These are phyloP conservation scores for Trametes cingulata DNA, from an alignment of 768 basidiomycete genomes.

Conservation along the genomic window DNA sequence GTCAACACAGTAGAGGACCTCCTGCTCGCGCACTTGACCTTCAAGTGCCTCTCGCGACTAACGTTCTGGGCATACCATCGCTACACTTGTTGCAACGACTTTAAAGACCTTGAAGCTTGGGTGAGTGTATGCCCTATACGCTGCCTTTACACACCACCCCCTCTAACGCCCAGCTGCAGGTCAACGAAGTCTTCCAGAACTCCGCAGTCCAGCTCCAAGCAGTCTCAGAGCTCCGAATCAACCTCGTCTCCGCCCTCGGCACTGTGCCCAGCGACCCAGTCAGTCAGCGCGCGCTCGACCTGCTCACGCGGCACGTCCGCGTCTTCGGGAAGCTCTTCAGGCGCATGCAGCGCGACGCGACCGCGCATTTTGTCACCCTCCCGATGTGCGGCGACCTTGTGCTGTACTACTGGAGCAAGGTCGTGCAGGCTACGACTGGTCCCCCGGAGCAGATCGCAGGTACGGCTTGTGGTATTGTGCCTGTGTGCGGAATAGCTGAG, in stretches of 20 bases:
- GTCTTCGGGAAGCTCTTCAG: slow-evolving; percentile 82
- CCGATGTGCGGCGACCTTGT: slow-evolving; percentile 67
- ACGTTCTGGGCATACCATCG: slow-evolving; percentile 71
- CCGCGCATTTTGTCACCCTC: slow-evolving; percentile 59
- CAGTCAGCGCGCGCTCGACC: slow-evolving; percentile 47
- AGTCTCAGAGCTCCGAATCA: slow-evolving; percentile 59
- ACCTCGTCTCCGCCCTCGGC: slow-evolving; percentile 47
- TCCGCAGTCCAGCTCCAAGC: slow-evolving; percentile 57
- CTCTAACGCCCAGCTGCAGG: slow-evolving; percentile 39
- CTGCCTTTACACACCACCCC: not conserved
- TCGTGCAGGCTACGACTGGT: slow-evolving; percentile 66
- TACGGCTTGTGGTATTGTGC: slow-evolving; percentile 26
- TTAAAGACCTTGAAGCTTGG: slow-evolving; percentile 51
- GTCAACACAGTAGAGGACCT: slow-evolving; percentile 48
- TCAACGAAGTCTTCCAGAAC: slow-evolving; percentile 59
- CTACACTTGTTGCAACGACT: slow-evolving; percentile 34
- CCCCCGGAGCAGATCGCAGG: slow-evolving; percentile 58
- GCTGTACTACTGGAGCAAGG: slow-evolving; percentile 80
- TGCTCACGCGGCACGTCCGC: slow-evolving; percentile 67
- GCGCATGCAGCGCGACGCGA: slow-evolving; percentile 63
- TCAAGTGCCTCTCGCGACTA: slow-evolving; percentile 74
- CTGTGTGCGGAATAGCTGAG: too few relatives aligned
- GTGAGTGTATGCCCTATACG: slow-evolving; percentile 39
- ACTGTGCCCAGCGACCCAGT: slow-evolving; percentile 38
- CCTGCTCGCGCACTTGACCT: slow-evolving; percentile 63